Conservation (phyloP, 139 green algal species). For the Picochlorum sp. region DNA sequence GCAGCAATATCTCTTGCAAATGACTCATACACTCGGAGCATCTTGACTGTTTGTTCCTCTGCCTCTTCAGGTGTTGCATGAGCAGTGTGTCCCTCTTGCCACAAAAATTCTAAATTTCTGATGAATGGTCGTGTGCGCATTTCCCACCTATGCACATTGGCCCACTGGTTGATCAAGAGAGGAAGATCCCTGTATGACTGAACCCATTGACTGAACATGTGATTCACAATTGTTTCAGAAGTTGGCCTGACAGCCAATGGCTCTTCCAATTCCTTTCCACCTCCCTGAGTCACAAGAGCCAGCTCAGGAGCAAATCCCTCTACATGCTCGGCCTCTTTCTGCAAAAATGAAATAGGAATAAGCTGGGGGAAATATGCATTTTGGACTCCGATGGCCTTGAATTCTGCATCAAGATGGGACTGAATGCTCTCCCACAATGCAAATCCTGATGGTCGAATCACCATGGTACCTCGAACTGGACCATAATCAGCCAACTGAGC, state of each 20-base stretch:
- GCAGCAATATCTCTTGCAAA: constrained; percentile 68
- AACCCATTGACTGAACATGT: constrained; percentile 91
- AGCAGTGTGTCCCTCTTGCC: constrained; percentile 97
- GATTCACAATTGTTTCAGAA: constrained; percentile 97
- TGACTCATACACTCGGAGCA: constrained; percentile 67
- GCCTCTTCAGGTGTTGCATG: constrained; percentile 92
- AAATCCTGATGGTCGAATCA: constrained; percentile 95
- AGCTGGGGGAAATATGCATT: constrained; percentile 98
- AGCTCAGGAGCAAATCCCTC: constrained; percentile 99
- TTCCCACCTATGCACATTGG: constrained; percentile 98
- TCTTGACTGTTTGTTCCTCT: constrained; percentile 65
- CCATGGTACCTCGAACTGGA: constrained; percentile 97
- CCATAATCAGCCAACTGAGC: constrained; percentile 95
- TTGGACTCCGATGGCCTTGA: constrained; percentile 80
- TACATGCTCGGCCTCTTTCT: constrained; percentile 96
- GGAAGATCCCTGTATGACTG: constrained; percentile 92
- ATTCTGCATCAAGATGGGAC: constrained; percentile 34
- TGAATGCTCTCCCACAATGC: constrained; percentile 67
- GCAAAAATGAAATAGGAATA: constrained; percentile 95
- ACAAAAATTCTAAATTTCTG: constrained; percentile 97
- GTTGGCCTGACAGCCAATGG: constrained; percentile 94
- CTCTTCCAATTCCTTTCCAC: constrained; percentile 95
- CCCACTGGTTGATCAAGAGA: constrained; percentile 96
- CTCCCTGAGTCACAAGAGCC: constrained; percentile 92
- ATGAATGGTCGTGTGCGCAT: constrained; percentile 97